Conservation (phyloP, 441 rosid species). For the Mallotus japonicus region DNA sequence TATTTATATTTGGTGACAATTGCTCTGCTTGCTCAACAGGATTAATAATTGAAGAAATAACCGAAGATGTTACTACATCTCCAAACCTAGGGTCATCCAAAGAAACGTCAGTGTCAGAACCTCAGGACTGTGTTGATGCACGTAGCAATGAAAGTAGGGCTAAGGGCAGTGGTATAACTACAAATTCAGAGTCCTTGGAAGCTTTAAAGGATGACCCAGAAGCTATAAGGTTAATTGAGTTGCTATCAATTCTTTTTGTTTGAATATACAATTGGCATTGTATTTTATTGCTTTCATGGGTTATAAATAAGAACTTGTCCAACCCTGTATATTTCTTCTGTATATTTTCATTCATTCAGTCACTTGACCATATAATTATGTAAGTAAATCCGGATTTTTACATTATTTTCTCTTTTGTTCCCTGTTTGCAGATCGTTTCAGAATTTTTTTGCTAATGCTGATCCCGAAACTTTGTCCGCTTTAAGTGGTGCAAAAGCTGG, state of each 20-base stretch:
- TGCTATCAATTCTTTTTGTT: neutral
- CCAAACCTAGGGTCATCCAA: constrained; percentile 33
- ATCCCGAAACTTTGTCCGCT: constrained; percentile 71
- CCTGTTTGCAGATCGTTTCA: constrained; percentile 65
- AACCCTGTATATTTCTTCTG: neutral
- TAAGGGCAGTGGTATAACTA: constrained; percentile 24
- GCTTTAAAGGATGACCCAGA: constrained; percentile 76
- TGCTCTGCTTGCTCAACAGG: constrained; percentile 40
- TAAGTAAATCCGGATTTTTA: neutral
- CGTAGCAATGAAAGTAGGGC: constrained; percentile 24
- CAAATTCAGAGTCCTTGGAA: constrained; percentile 50
- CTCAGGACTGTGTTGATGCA: constrained; percentile 26
- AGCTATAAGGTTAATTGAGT: constrained; percentile 56
- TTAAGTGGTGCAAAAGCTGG: constrained; percentile 68
- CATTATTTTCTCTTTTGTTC: neutral
- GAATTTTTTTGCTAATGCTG: constrained; percentile 66
- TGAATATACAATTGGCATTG: neutral
- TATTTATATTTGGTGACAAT: neutral
- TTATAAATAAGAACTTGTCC: neutral
- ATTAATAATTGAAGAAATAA: constrained; percentile 75
- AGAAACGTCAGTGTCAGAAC: constrained; percentile 32
- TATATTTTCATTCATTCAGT: neutral
- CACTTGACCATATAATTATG: neutral
- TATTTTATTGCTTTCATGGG: neutral
- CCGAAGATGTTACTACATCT: constrained; percentile 38